Percentiles rank a stretch among this genome's conserved stretches.
phyloP scores from a whole-genome alignment of 1,284 basidiomycete genomes.

The Acaromyces ingoldii region DNA sequence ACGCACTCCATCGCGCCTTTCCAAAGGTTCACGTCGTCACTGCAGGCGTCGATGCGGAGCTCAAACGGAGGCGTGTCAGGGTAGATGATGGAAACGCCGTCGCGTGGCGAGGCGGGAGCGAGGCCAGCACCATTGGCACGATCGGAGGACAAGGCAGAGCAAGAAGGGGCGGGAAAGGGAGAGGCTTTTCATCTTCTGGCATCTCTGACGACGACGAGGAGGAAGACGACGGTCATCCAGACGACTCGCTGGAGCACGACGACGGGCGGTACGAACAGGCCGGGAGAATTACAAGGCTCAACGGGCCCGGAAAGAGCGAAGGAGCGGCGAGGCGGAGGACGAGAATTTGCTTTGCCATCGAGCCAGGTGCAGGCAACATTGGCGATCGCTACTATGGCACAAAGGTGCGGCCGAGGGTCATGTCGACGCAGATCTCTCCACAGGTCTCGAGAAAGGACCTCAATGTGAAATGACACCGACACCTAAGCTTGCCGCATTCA shows the following conservation, averaged over 20 bases:
- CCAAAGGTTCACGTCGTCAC: slow-evolving; percentile 56
- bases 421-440: no score
- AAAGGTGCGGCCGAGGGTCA: not conserved
- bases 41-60: slow-evolving; percentile 41
- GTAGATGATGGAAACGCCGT: not conserved
- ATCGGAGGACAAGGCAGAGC: not conserved
- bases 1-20: slow-evolving; percentile 73
- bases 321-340: not conserved
- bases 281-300: not conserved
- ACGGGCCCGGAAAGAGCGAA: slow-evolving; percentile 1
- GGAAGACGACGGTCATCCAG: no score
- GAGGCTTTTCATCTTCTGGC: not conserved
- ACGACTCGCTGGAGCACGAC: not conserved
- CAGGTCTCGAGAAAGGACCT: no score
- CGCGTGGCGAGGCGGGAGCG: not conserved
- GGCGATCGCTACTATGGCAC: slow-evolving; percentile 47
- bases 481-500: no score
- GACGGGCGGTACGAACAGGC: not conserved
- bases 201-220: slow-evolving; percentile 5
- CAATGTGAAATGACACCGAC: no score
- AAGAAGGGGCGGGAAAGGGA: not conserved
- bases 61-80: slow-evolving; percentile 35
- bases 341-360: slow-evolving; percentile 33
- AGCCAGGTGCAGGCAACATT: slow-evolving; percentile 42
- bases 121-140: not conserved